Evolutionary conservation across 176 grass and related monocot species (phyloP), one percentile per base, ranked within the genome.

Genomic region (Oryza coarctata): DNA sequence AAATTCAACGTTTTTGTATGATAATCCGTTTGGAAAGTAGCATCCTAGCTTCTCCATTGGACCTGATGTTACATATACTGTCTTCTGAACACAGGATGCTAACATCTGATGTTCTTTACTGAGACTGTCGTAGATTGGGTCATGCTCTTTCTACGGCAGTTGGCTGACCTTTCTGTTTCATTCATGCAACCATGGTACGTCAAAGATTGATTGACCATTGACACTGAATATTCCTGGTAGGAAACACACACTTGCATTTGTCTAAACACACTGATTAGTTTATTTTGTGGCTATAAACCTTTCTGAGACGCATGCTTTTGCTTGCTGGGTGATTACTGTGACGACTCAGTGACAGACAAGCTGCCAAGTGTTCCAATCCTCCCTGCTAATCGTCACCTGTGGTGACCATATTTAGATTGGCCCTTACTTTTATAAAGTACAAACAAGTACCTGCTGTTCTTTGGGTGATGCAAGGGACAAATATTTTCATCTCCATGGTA

Each of bases 401-500:
- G 60, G 32, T 13, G 31, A 1, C n/a, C 43, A 41, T 2, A 13
- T 13, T 15, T 44, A 41, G 4, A 13, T 13, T 50, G 13, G 9
- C 1, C 5, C 38, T 65, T n/a, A 1, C 65, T 79, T 73, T 73
- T 73, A 31, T 31, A 9, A 27, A 25, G 34, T 47, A 22, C 0
- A 62, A 32, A 11, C 0, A 71, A 60, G 7, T 63, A 43, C 15
- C 1, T 57, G 23, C 7, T 49, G 40, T 64, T 80, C 25, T 25
- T 80, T 73, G 30, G 69, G 43, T 74, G 45, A 66, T 74, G 60
- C 55, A 50, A 49, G 11, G 55, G 29, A 26, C 57, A 29, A 55
- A 55, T 55, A 55, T 55, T 5, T 55, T 55, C 4, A 55, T 55
- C 6, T 55, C 6, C 18, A 55, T n/a, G 0, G 20, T 2, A 17